Base-by-base conservation (phyloP, 441 rosid species). In the Adansonia madagascariensis region DNA sequence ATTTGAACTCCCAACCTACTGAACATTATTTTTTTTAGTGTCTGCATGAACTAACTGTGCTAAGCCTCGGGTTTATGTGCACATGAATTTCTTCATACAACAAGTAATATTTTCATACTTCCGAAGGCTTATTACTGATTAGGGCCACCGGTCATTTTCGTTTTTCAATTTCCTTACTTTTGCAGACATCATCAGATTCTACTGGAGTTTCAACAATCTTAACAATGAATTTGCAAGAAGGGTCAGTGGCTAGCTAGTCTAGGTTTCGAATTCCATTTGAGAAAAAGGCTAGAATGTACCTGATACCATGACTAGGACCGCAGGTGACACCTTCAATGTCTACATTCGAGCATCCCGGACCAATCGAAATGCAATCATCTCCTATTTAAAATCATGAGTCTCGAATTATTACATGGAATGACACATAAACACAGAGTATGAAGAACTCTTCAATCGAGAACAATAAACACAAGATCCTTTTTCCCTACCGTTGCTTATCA, bases 281-380 rank as follows among this genome's bases (percentile, higher is more conserved):
- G 3, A 56, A 55, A n/a, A 10, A 43, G 50, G 53, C 5, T 27
- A 70, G 77, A 53, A 31, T 50, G 77, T 85, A 95, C 99, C 99
- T 92, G 87, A 95, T 92, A 78, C 99, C 99, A 87, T 93, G 99
- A 88, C 98, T 91, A 24, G 99, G 98, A 76, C 98, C 99, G 65
- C 99, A 95, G 73, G 99, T 95, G 52, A 93, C 92, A 61, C 92
- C 95, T 27, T 90, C 86, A 27, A 95, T 93, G 79, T 92, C 88
- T 62, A 95, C 87, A 82, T 95, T 82, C 1, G 94, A 84, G 76
- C 97, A 87, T 10, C 98, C 99, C 8, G 98, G 77, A 68, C 99
- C 99, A 75, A 95, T 95, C 6, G 99, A 95, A 76, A 95, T 90
- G 80, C 99, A 95, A 77, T 95, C 99, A 44, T 95, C 99, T 9